Conservation (phyloP, 140 eudicot species). For the Senecio squalidus region DNA sequence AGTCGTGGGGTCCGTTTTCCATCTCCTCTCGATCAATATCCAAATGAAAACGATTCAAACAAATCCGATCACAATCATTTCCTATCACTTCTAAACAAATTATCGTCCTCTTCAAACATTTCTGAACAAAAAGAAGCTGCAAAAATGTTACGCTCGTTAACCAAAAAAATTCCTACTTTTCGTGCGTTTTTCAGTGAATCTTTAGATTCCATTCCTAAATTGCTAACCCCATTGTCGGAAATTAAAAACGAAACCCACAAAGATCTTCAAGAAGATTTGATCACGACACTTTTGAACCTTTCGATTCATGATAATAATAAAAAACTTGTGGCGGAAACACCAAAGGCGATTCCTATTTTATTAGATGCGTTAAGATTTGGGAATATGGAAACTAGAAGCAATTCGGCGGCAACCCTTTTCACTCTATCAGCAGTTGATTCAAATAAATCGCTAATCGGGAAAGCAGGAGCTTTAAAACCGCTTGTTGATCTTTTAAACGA, state of each 20-base stretch:
- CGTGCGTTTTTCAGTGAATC: conserved; percentile 79
- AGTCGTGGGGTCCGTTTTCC: conserved; percentile 41
- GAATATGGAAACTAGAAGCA: conserved; percentile 61
- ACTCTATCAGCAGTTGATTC: conserved; percentile 83
- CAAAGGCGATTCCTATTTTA: conserved; percentile 49
- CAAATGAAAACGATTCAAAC: conserved; percentile 39
- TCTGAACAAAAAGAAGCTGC: conserved; percentile 80
- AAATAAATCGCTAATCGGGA: conserved; percentile 73
- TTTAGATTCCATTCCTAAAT: conserved; percentile 39
- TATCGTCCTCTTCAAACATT: conserved; percentile 40
- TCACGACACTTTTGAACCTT: conserved; percentile 75
- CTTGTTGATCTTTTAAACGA: conserved; percentile 67
- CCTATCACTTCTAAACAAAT: conserved; percentile 46
- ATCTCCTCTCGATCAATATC: conserved; percentile 29
- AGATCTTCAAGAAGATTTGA: conserved; percentile 75
- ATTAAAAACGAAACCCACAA: conserved; percentile 26
- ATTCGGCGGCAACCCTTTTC: conserved; percentile 88
- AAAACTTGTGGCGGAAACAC: conserved; percentile 76
- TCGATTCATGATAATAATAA: conserved; percentile 84
- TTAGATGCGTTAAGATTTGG: conserved; percentile 59
- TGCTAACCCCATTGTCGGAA: conserved; percentile 51
- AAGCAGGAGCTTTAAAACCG: conserved; percentile 66
- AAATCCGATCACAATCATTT: conserved; percentile 49
- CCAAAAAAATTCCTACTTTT: conserved; percentile 68
- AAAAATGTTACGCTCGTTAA: conserved; percentile 56